Base-by-base conservation (phyloP, 2,329 filamentous ascomycete species). In the Nemania sp. region DNA sequence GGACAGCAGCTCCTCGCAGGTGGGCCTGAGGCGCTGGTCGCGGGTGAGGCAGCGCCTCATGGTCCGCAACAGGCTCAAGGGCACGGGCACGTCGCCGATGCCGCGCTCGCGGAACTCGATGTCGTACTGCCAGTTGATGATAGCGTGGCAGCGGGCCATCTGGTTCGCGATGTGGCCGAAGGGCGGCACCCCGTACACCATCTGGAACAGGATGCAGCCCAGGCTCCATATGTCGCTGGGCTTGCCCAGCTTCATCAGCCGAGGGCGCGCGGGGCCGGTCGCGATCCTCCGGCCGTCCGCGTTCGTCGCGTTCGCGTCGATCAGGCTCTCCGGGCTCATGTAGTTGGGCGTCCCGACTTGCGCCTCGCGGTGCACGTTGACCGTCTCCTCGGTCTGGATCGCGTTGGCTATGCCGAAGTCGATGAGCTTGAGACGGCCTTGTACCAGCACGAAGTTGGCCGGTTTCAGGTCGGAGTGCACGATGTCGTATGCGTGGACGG, bases 351-450 rank as follows among this genome's bases (percentile, higher is more conserved):
- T 99, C 58, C 96, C 95, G 64, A 98, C 88, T 77, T 98, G 92
- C 11, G 89, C 91, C 73, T 99, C 95, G 59, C 95, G 90, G 76
- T 99, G 95, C 11, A 99, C 93, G 68, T 99, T 99, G 75, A 97
- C 90, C 0, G 95, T 99, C 76, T 97, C 87, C 73, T 98, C 95
- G 1, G 88, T 91, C 77, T 96, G 90, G 69, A 99, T 99, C 51
- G 95, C 93, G 72, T 97, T 97, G 59, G 95, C 95, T 72, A 99
- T 99, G 69, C 95, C 95, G 74, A 99, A 99, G 77, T 99, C 95
- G 71, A 99, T 99, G 58, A 99, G 85, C 76, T 99, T 99, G 39
- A 99, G 81, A 25, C 89, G 86, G 21, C 95, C 95, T 72, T 92
- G 87, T 17, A 97, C 92, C 18, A 98, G 83, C 21, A 99, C 89